Percentiles rank a stretch among this genome's conserved stretches.
Conservation (phyloP, 2,329 filamentous ascomycete genomes). For the Fusarium praegraminearum region DNA sequence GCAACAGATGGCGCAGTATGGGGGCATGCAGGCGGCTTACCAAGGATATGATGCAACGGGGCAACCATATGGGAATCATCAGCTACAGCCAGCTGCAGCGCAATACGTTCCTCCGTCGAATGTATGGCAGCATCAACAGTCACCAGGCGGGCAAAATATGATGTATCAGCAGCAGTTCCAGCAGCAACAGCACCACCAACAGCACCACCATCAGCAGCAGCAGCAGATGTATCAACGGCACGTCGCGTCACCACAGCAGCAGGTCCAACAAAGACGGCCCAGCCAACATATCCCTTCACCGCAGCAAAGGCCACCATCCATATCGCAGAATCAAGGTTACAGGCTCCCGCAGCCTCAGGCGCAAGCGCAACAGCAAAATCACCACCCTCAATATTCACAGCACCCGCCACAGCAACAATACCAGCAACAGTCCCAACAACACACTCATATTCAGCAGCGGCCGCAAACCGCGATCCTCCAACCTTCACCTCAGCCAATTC, state of each 20-base stretch:
- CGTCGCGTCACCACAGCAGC: constrained; percentile 46
- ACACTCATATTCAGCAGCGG: constrained; percentile 29
- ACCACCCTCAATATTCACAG: constrained; percentile 34
- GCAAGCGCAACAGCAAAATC: constrained; percentile 38
- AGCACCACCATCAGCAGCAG: background rate
- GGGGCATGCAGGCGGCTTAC: constrained; percentile 40
- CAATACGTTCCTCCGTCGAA: constrained; percentile 46
- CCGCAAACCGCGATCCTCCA: constrained; percentile 11
- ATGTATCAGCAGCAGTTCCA: constrained; percentile 50
- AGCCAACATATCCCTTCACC: constrained; percentile 37
- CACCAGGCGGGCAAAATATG: constrained; percentile 41
- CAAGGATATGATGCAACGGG: constrained; percentile 43
- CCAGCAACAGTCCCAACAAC: constrained; percentile 36
- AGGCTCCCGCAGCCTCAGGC: constrained; percentile 38
- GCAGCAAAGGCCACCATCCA: constrained; percentile 39
- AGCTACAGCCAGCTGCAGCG: constrained; percentile 43
- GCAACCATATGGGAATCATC: constrained; percentile 36
- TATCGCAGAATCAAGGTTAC: constrained; percentile 43
- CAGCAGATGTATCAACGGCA: constrained; percentile 47
- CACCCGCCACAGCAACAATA: constrained; percentile 36
- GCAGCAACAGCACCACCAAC: constrained; percentile 49
- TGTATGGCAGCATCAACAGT: constrained; percentile 53
- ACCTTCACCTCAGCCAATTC: constrained; percentile 29
- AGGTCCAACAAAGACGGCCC: constrained; percentile 35
- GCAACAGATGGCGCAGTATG: constrained; percentile 45